Base-by-base conservation (phyloP, 495 filamentous ascomycete species). In the Neurospora discreta region DNA sequence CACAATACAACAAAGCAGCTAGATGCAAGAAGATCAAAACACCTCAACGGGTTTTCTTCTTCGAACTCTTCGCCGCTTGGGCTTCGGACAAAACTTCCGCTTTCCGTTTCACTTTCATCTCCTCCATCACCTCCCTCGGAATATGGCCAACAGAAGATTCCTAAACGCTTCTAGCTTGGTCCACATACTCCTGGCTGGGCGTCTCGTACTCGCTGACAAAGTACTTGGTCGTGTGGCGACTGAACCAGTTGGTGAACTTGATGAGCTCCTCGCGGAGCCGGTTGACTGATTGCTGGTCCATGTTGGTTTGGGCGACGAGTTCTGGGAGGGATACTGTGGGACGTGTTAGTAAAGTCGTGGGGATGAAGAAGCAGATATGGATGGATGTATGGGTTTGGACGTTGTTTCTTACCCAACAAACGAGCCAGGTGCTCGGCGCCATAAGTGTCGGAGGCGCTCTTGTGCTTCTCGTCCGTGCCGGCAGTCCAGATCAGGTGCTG, bases 231-330 rank as follows among this genome's bases (percentile, higher is more conserved):
- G 87, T 87, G 76, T 96, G 89, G 71, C 89, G 90, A 30, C 88
- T 87, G 72, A 99, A 82, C 91, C 92, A 99, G 43, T 86, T 83
- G 6, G 90, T 90, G 75, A 99, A 86, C 81, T 91, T 93, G 44
- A 87, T 84, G 20, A 98, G 84, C 75, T 99, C 95, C 73, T 97
- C 93, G 13, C 93, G 90, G 13, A 98, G 87, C 43, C 93, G 90
- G 73, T 89, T 91, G 68, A 95, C 92, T 10, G 92, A 92, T 80
- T 94, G 93, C 36, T 88, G 83, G 77, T 98, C 95, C 95, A 99
- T 97, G 80, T 97, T 97, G 39, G 95, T 99, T 78, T 98, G 94
- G 20, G 93, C 94, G 74, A 99, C 89, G 38, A 98, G 88, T 80
- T 99, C 95, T 0, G 96, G 95, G 74, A 99, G 88, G 9, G 90